These are phyloP conservation scores for Lentinula boryana DNA, from an alignment of 768 basidiomycete species.

Conservation along the genomic window DNA sequence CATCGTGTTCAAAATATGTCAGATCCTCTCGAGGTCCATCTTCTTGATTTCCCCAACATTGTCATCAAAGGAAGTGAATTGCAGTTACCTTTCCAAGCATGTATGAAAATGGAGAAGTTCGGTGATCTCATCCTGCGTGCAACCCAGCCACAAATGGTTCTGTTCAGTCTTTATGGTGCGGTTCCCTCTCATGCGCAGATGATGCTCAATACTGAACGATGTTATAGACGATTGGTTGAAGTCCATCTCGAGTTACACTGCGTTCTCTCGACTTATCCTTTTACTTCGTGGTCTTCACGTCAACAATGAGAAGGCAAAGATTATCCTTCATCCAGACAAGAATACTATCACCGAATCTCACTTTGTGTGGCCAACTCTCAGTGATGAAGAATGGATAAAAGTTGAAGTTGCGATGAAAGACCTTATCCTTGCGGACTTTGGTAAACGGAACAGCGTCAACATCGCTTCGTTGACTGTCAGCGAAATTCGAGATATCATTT, in stretches of 20 bases:
- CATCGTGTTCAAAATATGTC: slow-evolving; percentile 3
- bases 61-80: slow-evolving; percentile 99
- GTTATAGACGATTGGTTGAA: slow-evolving; percentile 92
- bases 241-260: slow-evolving; percentile 97
- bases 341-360: slow-evolving; percentile 95
- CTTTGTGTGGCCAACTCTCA: slow-evolving; percentile 93
- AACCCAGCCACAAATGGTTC: slow-evolving; percentile 98
- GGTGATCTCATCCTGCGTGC: slow-evolving; percentile 97
- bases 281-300: slow-evolving; percentile 95
- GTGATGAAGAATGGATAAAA: slow-evolving; percentile 97
- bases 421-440: slow-evolving; percentile 95
- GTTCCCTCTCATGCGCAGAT: background rate
- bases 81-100: slow-evolving; percentile 98
- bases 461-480: slow-evolving; percentile 95
- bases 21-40: slow-evolving; percentile 96
- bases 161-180: slow-evolving; percentile 92
- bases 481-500: slow-evolving; percentile 96
- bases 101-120: slow-evolving; percentile 99
- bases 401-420: slow-evolving; percentile 99
- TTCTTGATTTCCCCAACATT: slow-evolving; percentile 99
- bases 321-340: slow-evolving; percentile 96
- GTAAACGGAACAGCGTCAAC: slow-evolving; percentile 98
- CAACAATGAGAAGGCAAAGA: slow-evolving; percentile 99
- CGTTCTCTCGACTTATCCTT: slow-evolving; percentile 97
- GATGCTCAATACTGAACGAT: background rate